Evolutionary conservation across 31 red algal species (phyloP), one percentile per base, ranked within the genome.

Genomic region (Endocladia muricata): DNA sequence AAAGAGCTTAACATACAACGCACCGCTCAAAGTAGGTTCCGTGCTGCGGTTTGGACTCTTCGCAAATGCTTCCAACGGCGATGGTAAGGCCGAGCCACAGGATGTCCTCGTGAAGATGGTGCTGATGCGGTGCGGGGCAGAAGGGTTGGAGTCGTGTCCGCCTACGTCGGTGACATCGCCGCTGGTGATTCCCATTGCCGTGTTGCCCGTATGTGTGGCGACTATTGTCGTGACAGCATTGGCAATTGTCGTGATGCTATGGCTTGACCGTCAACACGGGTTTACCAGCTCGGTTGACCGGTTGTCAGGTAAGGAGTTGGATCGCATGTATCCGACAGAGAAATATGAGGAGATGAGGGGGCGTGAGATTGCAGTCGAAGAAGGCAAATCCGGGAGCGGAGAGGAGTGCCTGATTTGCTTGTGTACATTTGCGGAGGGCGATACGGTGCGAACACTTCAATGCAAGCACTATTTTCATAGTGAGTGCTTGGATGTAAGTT

Each of bases 401-500:
- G 79, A 70, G 1, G 70, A 85, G 37, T 85, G 81, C 34, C 63
- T 54, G 3, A 85, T 85, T 39, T 85, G 81, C 40, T 44, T 85
- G 30, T 37, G 54, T 9, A 41, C 40, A 41, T 74, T 85, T 72
- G 38, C 74, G 58, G 9, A 29, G 2, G 43, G 54, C 25, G 81
- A 85, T 37, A 37, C 43, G 4, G 61, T 85, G n/a, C 49, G 81
- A 29, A 40, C 39, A 66, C 68, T 85, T 37, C 57, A 61, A 2
- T 85, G 81, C 31, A 60, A 67, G 38, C 81, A 85, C 43, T 62
- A 38, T 25, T 85, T 67, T 59, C 81, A 85, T 35, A 61, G 55
- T 34, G 56, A 76, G 9, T 85, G 81, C 61, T 39, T 85, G 22
- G 81, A 85, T 59, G 81, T 85, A 85, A 69, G 81, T 68, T 4